A percentile compares a stretch with the other conserved stretches of the same genome.
phyloP scores from a whole-genome alignment of 2,329 filamentous ascomycete genomes.

The Corniculantispora saksenae region DNA sequence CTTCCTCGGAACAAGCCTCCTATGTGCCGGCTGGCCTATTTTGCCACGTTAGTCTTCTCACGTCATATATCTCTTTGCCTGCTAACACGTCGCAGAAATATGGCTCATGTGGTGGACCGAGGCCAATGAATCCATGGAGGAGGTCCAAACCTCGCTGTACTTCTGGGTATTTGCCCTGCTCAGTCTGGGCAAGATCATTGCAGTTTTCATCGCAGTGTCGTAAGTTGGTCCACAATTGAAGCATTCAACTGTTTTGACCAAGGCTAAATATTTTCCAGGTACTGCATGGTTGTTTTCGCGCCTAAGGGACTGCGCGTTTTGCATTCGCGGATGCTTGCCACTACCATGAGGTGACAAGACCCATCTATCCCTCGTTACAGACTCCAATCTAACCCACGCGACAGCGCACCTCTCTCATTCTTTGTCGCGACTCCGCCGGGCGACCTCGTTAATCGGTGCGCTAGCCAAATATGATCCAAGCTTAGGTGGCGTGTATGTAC shows the following conservation, averaged over 20 bases:
- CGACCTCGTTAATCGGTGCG: slow-evolving; percentile 32
- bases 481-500: not conserved
- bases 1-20: not conserved
- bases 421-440: slow-evolving; percentile 38
- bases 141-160: slow-evolving; percentile 25
- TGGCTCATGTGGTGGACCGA: slow-evolving; percentile 30
- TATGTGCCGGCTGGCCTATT: not conserved
- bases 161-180: slow-evolving; percentile 24
- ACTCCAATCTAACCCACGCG: not conserved
- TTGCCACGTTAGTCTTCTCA: not conserved
- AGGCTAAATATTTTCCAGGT: not conserved
- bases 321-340: slow-evolving; percentile 27
- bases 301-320: slow-evolving; percentile 28
- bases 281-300: slow-evolving; percentile 25
- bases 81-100: slow-evolving; percentile 20
- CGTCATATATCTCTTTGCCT: not conserved
- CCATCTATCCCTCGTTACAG: not conserved
- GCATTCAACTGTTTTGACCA: not conserved
- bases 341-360: slow-evolving; percentile 27
- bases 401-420: slow-evolving; percentile 33
- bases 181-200: slow-evolving; percentile 16
- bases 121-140: slow-evolving; percentile 21
- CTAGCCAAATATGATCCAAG: not conserved
- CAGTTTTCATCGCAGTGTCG: slow-evolving; percentile 6
- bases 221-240: slow-evolving; percentile 14